Base-by-base conservation (phyloP, 2,329 filamentous ascomycete genomes). In the Arthroderma sp. region DNA sequence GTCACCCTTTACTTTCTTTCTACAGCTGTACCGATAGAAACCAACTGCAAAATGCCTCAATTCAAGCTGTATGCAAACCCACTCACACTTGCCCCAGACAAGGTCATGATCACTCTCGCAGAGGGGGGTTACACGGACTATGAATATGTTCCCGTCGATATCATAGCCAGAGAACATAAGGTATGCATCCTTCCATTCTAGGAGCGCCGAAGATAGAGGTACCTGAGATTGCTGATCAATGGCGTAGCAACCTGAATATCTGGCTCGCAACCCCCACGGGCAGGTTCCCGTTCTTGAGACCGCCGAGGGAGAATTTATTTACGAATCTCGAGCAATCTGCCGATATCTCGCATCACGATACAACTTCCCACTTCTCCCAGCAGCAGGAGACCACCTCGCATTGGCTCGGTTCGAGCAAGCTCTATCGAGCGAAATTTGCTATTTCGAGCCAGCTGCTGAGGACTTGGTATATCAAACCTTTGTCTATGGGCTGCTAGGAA, bases 271-370 rank as follows among this genome's bases (percentile, higher is more conserved):
- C 51, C 66, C 65, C 2, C 67, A 62, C 60, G 65, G 64, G 22
- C 68, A 67, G 56, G 51, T 68, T 29, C 65, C 66, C 34, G 56
- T 52, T n/a, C 48, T 70, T 37, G 56, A 53, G 40, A 66, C 62
- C 49, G 51, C 64, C 8, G 57, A 62, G 3, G 64, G 64, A 0
- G 69, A 70, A 53, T 67, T 59, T 41, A 61, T 72, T 44, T 67
- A 68, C 51, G 68, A 71, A 54, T 69, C 65, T 52, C 68, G 67
- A 32, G 61, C 64, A 42, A 71, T 72, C 52, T 68, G 63, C 64
- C 66, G 65, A 54, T 68, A 69, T 53, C 62, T 72, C 46, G 56
- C 66, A 7, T 62, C 28, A 30, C 69, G 67, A 51, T 71, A 70
- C 58, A 62, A 57, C n/a, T 64, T 70, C 47, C 63, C 63, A 42